These are phyloP conservation scores for Venturia aucupariae DNA, from an alignment of 2,329 filamentous ascomycete species.

Conservation along the genomic window DNA sequence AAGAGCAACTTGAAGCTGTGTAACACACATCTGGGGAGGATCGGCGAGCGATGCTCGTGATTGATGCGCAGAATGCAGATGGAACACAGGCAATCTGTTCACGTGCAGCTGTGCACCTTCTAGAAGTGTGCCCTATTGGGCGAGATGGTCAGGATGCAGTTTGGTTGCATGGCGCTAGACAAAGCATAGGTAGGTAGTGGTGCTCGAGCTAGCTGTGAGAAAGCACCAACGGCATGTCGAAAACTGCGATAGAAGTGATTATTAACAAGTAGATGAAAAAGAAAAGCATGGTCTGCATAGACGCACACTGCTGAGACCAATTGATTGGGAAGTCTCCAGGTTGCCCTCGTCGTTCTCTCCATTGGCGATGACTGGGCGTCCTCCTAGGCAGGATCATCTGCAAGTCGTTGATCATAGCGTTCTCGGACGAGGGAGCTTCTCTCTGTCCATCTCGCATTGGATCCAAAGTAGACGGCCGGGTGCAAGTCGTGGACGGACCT, in stretches of 20 bases:
- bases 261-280: too few relatives aligned
- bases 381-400: background rate
- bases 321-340: too few relatives aligned
- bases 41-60: background rate
- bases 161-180: background rate
- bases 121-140: conserved; percentile 1
- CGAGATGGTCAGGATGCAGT: background rate
- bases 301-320: too few relatives aligned
- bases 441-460: too few relatives aligned
- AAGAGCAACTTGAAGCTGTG: too few relatives aligned
- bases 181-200: background rate
- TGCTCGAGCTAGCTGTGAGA: background rate
- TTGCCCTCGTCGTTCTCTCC: too few relatives aligned
- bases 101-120: background rate
- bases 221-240: background rate
- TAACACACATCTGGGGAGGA: too few relatives aligned
- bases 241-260: background rate
- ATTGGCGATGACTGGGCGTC: background rate
- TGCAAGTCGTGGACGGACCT: background rate
- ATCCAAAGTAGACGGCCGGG: background rate
- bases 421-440: background rate
- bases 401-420: background rate
- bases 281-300: too few relatives aligned
- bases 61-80: background rate
- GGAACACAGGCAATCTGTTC: background rate